A percentile compares a stretch with the other conserved stretches of the same genome.
Evolutionary conservation across 148 eudicot genomes (phyloP).

Genomic region (Suaeda aralocaspica): DNA sequence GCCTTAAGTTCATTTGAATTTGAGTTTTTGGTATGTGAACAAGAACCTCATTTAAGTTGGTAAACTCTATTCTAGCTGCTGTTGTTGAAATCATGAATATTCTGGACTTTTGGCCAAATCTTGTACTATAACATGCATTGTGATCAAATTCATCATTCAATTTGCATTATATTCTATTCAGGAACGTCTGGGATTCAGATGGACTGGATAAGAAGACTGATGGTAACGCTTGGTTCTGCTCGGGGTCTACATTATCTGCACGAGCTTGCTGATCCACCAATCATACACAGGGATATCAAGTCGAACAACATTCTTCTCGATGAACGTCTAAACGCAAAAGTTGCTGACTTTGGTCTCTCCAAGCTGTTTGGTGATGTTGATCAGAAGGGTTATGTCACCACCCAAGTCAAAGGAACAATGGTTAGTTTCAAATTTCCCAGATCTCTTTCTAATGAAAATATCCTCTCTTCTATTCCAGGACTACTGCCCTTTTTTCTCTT

Average conservation of each 20-base stretch:
- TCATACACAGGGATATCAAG: constrained; percentile 63
- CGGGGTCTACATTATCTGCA: constrained; percentile 59
- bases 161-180: constrained; percentile 22
- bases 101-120: too few relatives aligned
- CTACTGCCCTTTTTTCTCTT: too few relatives aligned
- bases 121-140: constrained; percentile 6
- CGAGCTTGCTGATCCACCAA: constrained; percentile 70
- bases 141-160: too few relatives aligned
- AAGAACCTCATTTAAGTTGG: too few relatives aligned
- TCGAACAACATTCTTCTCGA: constrained; percentile 55
- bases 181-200: constrained; percentile 49
- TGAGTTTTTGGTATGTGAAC: not conserved
- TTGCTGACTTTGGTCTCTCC: constrained; percentile 69
- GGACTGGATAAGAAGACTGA: constrained; percentile 59
- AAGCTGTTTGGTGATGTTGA: constrained; percentile 45
- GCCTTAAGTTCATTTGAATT: not conserved
- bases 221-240: constrained; percentile 57
- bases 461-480: too few relatives aligned
- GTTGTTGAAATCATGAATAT: too few relatives aligned
- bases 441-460: not conserved
- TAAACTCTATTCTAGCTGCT: too few relatives aligned
- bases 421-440: constrained; percentile 35
- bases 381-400: constrained; percentile 46
- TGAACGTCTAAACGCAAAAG: constrained; percentile 57
- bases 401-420: constrained; percentile 81